These are phyloP conservation scores for Rosa persica DNA, from an alignment of 306 rosid genomes.

Conservation along the genomic window DNA sequence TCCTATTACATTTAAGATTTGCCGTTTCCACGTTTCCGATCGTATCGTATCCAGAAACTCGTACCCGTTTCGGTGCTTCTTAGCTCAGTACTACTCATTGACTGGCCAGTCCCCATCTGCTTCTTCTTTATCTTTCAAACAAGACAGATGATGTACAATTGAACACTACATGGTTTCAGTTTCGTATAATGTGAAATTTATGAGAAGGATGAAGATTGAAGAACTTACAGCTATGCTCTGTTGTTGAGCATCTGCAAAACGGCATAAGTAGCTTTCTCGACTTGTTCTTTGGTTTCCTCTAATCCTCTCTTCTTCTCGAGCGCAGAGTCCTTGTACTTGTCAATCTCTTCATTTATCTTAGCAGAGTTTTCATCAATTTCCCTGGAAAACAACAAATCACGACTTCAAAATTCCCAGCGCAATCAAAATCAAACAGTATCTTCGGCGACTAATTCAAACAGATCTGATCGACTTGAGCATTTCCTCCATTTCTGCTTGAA, in stretches of 20 bases:
- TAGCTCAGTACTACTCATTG: not conserved
- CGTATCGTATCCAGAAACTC: too few relatives aligned
- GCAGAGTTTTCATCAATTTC: constrained; percentile 66
- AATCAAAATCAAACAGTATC: not conserved
- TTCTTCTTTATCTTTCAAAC: too few relatives aligned
- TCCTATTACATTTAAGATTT: too few relatives aligned
- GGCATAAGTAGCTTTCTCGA: constrained; percentile 78
- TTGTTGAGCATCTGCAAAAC: constrained; percentile 64
- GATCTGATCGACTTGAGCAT: constrained; percentile 7
- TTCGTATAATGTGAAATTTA: not conserved
- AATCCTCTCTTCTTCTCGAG: constrained; percentile 58
- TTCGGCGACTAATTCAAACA: not conserved
- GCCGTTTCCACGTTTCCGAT: too few relatives aligned
- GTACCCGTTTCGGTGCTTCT: too few relatives aligned
- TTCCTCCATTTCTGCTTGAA: not conserved
- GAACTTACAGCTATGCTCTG: constrained; percentile 37
- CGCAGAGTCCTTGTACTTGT: constrained; percentile 58
- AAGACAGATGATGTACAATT: not conserved
- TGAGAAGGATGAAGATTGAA: not conserved
- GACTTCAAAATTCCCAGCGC: not conserved
- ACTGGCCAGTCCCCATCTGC: too few relatives aligned
- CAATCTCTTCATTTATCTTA: constrained; percentile 59
- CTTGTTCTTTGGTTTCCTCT: constrained; percentile 67
- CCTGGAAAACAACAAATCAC: constrained; percentile 24
- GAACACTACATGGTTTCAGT: not conserved